phyloP scores from a whole-genome alignment of 2,329 filamentous ascomycete species.

The Juglanconis juglandina region DNA sequence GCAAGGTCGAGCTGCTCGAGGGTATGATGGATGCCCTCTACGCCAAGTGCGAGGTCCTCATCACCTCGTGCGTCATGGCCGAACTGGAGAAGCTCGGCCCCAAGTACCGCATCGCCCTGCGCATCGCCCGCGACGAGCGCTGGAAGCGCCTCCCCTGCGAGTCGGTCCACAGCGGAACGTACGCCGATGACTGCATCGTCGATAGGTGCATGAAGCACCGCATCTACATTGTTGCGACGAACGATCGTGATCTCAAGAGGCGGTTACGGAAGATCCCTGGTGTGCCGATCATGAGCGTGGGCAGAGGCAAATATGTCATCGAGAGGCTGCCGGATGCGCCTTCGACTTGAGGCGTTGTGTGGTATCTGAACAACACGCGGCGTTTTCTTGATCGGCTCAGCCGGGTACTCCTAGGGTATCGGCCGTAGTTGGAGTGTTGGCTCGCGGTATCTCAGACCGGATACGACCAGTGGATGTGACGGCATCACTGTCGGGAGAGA shows the following conservation, averaged over 20 bases:
- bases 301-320: conserved; percentile 88
- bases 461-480: too few relatives aligned
- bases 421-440: background rate
- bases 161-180: conserved; percentile 70
- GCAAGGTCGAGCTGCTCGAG: conserved; percentile 60
- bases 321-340: conserved; percentile 85
- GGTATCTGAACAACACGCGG: background rate
- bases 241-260: conserved; percentile 77
- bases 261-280: conserved; percentile 69
- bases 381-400: background rate
- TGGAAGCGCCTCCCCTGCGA: conserved; percentile 85
- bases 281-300: conserved; percentile 75
- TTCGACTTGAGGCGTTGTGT: conserved; percentile 45
- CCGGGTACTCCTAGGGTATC: background rate
- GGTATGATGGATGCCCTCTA: conserved; percentile 89
- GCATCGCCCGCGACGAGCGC: conserved; percentile 83
- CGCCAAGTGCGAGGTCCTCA: conserved; percentile 84
- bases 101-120: conserved; percentile 81
- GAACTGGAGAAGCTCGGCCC: conserved; percentile 77
- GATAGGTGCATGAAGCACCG: conserved; percentile 70
- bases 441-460: background rate
- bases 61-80: conserved; percentile 67
- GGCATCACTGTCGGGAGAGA: too few relatives aligned
- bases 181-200: conserved; percentile 65
- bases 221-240: conserved; percentile 74